phyloP scores from a whole-genome alignment of 805 yeast genomes.

The Suhomyces pyralidae region DNA sequence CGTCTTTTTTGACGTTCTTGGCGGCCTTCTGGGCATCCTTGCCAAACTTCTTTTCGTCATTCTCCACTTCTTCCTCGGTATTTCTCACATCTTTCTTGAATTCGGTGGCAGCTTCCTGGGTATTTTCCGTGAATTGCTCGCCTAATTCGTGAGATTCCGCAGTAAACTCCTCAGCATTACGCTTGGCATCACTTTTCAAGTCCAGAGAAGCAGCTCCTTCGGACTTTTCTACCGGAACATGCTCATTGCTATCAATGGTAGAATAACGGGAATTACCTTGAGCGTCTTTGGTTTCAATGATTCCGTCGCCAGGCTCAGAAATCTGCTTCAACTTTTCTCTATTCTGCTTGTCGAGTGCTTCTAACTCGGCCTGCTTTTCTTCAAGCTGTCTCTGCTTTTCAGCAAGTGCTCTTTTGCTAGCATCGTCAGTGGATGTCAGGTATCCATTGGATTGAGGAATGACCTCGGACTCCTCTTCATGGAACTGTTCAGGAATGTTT shows the following conservation, averaged over 20 bases:
- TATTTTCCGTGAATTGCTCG: background rate
- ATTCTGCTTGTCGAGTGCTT: slow-evolving; percentile 10
- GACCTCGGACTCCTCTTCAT: slow-evolving; percentile 4
- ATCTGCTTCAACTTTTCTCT: slow-evolving; percentile 14
- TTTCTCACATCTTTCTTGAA: slow-evolving; percentile 1
- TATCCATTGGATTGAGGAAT: slow-evolving; percentile 9
- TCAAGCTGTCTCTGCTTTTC: slow-evolving; percentile 14
- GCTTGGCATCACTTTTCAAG: background rate
- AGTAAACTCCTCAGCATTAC: background rate
- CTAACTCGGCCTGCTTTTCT: slow-evolving; percentile 23
- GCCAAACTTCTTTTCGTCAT: background rate
- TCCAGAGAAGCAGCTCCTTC: background rate
- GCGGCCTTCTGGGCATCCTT: background rate
- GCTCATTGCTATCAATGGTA: slow-evolving; percentile 40
- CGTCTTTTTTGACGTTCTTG: background rate
- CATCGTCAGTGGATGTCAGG: slow-evolving; percentile 11
- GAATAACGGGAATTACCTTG: slow-evolving; percentile 15
- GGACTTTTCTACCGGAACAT: slow-evolving; percentile 9
- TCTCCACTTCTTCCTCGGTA: background rate
- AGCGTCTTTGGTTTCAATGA: slow-evolving; percentile 12
- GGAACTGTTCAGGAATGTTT: background rate
- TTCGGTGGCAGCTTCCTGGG: background rate
- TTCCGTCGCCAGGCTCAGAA: slow-evolving; percentile 15
- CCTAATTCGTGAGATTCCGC: background rate
- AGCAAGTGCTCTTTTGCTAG: slow-evolving; percentile 9